Base-by-base conservation (phyloP, 805 yeast genomes). In the Saturnispora halmiae region DNA sequence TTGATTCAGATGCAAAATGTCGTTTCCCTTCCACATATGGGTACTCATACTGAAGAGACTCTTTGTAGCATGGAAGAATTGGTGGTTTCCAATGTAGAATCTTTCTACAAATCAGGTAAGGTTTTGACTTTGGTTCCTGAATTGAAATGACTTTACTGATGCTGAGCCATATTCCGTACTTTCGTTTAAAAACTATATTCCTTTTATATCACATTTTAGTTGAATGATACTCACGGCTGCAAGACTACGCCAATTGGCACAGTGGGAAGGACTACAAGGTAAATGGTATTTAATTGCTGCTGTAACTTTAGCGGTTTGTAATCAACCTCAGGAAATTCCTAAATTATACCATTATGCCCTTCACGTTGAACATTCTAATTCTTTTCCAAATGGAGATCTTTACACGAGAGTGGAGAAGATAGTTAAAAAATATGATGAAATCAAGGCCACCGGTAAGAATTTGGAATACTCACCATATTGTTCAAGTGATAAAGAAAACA, bases 1-100 rank as follows among this genome's bases (percentile, higher is more conserved):
- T 62, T 82, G 48, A 61, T 69, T 38, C 62, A 64, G 15, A 61
- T 80, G 60, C 81, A 83, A 18, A 79, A 80, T 47, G 84, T 78
- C n/a, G 69, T 81, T 6, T 73, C 84, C 27, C 64, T 83, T 48
- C 96, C 96, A n/a, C 96, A 87, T 57, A 76, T 84, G 80, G 96
- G 95, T 21, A 83, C 95, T 0, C 76, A 76, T 56, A 67, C 90
- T 5, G 59, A 60, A 35, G 94, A 86, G 61, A 82, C 95, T 4
- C 73, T 81, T 50, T 63, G 66, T 50, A 72, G 72, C 50, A 84
- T 92, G 95, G 96, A 88, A 63, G 76, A 73, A 50, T 74, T 75
- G 54, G 85, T 80, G 26, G 76, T 83, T 22, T 70, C 70, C 27
- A 90, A 90, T 58, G 75, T 84, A 6, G 61, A 65, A 35, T 57